phyloP scores from a whole-genome alignment of 2,329 filamentous ascomycete species.

The Aspergillus sp. region DNA sequence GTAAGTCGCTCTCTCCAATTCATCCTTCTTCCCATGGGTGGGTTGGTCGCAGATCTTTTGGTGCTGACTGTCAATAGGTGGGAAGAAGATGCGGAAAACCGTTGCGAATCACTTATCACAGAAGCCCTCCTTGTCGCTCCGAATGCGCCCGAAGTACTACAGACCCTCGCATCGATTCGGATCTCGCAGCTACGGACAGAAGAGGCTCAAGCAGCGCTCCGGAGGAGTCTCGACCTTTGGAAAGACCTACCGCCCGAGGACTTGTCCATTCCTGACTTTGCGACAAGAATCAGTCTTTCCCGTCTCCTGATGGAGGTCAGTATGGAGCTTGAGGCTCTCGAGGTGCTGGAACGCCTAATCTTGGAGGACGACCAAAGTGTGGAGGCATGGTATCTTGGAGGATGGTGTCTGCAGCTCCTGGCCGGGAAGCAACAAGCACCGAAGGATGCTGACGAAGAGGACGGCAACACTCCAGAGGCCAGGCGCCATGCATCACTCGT shows the following conservation, averaged over 20 bases:
- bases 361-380: constrained; percentile 91
- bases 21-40: not conserved
- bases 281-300: constrained; percentile 78
- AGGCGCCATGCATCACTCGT: constrained; percentile 66
- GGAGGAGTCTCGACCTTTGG: constrained; percentile 81
- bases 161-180: constrained; percentile 89
- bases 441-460: constrained; percentile 35
- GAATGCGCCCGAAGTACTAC: constrained; percentile 81
- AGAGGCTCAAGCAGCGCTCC: constrained; percentile 78
- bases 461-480: constrained; percentile 47
- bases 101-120: constrained; percentile 85
- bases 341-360: constrained; percentile 80
- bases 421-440: constrained; percentile 47
- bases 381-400: constrained; percentile 95
- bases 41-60: not conserved
- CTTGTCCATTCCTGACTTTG: constrained; percentile 77
- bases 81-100: constrained; percentile 86
- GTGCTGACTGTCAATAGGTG: constrained; percentile 46
- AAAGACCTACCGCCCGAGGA: constrained; percentile 72
- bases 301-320: constrained; percentile 87
- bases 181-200: constrained; percentile 81
- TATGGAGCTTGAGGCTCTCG: constrained; percentile 80
- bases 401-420: constrained; percentile 84
- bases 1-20: constrained; percentile 47
- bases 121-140: constrained; percentile 87